Percentiles rank a stretch among this genome's conserved stretches.
These are phyloP conservation scores for Paramecium pentaurelia DNA, from an alignment of 73 alveolate genomes.

Conservation along the genomic window DNA sequence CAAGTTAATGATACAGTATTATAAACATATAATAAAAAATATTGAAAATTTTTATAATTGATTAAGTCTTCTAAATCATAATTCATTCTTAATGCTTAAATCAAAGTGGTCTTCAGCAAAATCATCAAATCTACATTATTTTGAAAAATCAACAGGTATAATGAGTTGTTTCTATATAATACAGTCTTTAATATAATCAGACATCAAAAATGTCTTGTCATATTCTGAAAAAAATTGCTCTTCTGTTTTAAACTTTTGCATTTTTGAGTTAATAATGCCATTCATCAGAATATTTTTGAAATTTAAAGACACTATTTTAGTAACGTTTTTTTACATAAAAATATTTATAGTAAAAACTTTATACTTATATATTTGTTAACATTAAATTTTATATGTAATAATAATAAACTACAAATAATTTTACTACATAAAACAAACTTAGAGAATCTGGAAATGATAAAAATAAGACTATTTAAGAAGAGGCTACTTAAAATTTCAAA, in stretches of 20 bases:
- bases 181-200: neutral
- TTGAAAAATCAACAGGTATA: neutral
- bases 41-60: neutral
- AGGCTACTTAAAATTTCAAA: neutral
- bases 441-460: slow-evolving; percentile 33
- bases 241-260: neutral
- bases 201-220: neutral
- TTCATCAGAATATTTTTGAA: neutral
- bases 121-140: neutral
- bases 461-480: neutral
- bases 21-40: neutral
- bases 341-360: neutral
- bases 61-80: neutral
- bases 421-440: neutral
- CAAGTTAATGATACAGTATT: slow-evolving; percentile 65
- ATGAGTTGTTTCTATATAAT: neutral
- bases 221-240: neutral
- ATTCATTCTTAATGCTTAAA: neutral
- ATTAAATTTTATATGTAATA: slow-evolving; percentile 21
- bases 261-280: neutral
- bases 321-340: slow-evolving; percentile 3
- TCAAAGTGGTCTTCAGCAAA: neutral
- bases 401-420: neutral
- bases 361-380: neutral
- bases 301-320: neutral